Conservation (phyloP, 1,284 basidiomycete species). For the Microbotryum violaceum region DNA sequence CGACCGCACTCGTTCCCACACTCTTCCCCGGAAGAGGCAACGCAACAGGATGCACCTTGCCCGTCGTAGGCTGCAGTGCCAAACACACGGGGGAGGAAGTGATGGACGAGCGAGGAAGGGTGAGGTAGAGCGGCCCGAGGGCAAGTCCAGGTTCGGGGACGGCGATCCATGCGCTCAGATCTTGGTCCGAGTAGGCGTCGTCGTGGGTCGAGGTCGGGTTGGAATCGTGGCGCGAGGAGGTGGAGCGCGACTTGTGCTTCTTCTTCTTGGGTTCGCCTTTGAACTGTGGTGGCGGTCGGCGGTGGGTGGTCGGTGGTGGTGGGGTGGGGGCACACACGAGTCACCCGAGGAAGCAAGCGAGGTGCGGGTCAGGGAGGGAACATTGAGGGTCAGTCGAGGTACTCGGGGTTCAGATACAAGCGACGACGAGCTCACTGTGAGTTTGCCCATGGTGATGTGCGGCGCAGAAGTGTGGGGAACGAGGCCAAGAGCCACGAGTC, state of each 20-base stretch:
- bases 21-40: slow-evolving; percentile 38
- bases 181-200: slow-evolving; percentile 4
- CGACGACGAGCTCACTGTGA: too few species aligned
- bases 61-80: slow-evolving; percentile 68
- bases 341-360: too few species aligned
- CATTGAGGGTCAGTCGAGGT: too few species aligned
- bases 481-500: too few species aligned
- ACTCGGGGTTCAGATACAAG: too few species aligned
- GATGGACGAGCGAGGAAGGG: slow-evolving; percentile 62
- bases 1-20: slow-evolving; percentile 53
- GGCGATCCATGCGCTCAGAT: slow-evolving; percentile 57
- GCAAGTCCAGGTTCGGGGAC: slow-evolving; percentile 64
- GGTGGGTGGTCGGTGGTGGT: too few species aligned
- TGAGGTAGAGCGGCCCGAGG: slow-evolving; percentile 71
- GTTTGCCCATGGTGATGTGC: too few species aligned
- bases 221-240: slow-evolving; percentile 43
- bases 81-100: slow-evolving; percentile 54
- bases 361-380: too few species aligned
- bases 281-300: slow-evolving; percentile 46
- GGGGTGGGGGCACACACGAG: too few species aligned
- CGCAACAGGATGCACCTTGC: slow-evolving; percentile 52
- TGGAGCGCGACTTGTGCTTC: slow-evolving; percentile 45
- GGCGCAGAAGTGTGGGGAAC: too few species aligned
- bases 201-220: slow-evolving; percentile 46
- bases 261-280: slow-evolving; percentile 72